Percentiles rank a stretch among this genome's conserved stretches.
Evolutionary conservation across 2,329 filamentous ascomycete species (phyloP).

Genomic region (Chaetomiaceae sp.): DNA sequence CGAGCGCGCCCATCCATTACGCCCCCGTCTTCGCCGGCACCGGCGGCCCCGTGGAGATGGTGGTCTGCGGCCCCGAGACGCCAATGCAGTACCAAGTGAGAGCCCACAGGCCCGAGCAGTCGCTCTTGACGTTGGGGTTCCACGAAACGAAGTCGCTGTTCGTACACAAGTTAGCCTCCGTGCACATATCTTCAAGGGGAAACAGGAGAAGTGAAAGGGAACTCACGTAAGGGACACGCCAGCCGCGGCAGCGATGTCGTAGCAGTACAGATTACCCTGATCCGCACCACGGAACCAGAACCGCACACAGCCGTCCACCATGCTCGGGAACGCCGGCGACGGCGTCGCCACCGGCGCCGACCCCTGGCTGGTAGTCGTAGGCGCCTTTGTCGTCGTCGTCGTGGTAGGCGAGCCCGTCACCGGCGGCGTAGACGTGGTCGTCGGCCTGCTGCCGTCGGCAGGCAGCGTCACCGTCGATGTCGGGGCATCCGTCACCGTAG

Average conservation of each 20-base stretch:
- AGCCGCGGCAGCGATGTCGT: neutral
- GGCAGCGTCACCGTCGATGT: neutral
- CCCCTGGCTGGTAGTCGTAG: neutral
- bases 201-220: neutral
- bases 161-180: neutral
- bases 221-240: slow-evolving; percentile 1
- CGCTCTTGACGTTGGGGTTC: neutral
- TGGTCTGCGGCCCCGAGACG: neutral
- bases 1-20: too few species aligned
- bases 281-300: slow-evolving; percentile 4
- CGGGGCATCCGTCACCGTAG: neutral
- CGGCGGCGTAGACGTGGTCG: too few species aligned
- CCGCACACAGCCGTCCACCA: slow-evolving; percentile 17
- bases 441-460: neutral
- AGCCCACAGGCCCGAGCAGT: neutral
- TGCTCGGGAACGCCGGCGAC: slow-evolving; percentile 22
- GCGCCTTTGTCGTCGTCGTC: slow-evolving; percentile 10
- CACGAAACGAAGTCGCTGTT: neutral
- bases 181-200: neutral
- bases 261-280: neutral
- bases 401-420: neutral
- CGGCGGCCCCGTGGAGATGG: neutral
- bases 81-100: slow-evolving; percentile 4
- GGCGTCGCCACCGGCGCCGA: slow-evolving; percentile 23
- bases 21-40: too few species aligned